Evolutionary conservation across 1,284 basidiomycete genomes (phyloP).

Genomic region (Heterobasidion annosum): DNA sequence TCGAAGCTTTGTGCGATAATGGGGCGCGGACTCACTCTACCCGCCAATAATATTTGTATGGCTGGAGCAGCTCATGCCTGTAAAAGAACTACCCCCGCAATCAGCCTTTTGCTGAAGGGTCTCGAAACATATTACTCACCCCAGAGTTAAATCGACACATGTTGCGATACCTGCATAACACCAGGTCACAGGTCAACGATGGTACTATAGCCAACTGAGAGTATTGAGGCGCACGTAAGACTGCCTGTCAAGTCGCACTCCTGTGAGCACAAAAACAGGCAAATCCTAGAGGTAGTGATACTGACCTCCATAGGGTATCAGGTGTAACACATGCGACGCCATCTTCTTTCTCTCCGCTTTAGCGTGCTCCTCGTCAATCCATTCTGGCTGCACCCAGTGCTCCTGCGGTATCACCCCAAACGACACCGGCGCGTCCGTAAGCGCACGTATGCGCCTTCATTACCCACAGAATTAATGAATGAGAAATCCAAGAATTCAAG

Average conservation of each 20-base stretch:
- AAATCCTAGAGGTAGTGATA: not conserved
- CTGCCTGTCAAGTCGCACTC: constrained; percentile 1
- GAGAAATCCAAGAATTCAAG: not conserved
- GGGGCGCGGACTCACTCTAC: constrained; percentile 38
- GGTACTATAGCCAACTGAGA: no score
- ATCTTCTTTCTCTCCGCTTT: constrained; percentile 45
- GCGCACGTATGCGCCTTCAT: constrained; percentile 43
- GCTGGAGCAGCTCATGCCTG: constrained; percentile 68
- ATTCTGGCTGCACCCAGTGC: constrained; percentile 47
- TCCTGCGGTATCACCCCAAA: constrained; percentile 49
- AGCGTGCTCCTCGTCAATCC: constrained; percentile 55
- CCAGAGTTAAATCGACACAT: constrained; percentile 96
- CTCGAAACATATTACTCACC: constrained; percentile 34
- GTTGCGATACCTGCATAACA: constrained; percentile 56
- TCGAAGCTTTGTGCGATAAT: not conserved
- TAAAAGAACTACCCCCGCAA: constrained; percentile 65
- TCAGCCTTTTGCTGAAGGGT: constrained; percentile 1
- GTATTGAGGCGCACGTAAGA: constrained; percentile 3
- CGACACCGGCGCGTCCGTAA: constrained; percentile 26
- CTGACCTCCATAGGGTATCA: constrained; percentile 4
- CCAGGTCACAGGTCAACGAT: not conserved
- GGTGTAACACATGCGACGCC: constrained; percentile 16
- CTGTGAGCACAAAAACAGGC: no score
- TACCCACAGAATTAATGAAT: not conserved
- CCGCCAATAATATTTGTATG: constrained; percentile 92